phyloP scores from a whole-genome alignment of 2,329 filamentous ascomycete genomes.

The Penicillium sp. region DNA sequence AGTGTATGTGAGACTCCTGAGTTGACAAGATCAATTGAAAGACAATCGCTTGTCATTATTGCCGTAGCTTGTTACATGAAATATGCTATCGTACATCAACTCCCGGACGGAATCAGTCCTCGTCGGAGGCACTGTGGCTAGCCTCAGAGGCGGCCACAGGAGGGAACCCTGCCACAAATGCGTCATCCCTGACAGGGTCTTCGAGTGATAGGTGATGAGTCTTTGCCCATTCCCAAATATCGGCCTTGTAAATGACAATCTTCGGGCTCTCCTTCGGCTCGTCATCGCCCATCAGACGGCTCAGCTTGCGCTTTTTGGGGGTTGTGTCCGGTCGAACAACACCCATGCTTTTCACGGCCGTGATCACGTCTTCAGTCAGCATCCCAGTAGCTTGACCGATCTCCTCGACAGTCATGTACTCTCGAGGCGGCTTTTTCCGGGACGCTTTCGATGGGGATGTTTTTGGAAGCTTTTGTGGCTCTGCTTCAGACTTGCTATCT shows the following conservation, averaged over 20 bases:
- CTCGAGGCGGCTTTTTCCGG: slow-evolving; percentile 45
- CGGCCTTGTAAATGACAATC: slow-evolving; percentile 57
- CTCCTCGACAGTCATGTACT: slow-evolving; percentile 66
- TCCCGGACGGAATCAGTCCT: slow-evolving; percentile 9
- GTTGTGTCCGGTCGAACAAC: slow-evolving; percentile 58
- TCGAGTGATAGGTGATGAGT: slow-evolving; percentile 64
- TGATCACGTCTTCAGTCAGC: slow-evolving; percentile 77
- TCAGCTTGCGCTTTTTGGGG: slow-evolving; percentile 56
- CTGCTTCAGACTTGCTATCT: slow-evolving; percentile 29
- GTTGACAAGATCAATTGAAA: not conserved
- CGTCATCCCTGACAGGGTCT: slow-evolving; percentile 69
- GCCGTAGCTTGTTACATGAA: slow-evolving; percentile 6
- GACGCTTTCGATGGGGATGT: slow-evolving; percentile 34
- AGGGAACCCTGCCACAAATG: slow-evolving; percentile 71
- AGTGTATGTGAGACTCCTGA: not conserved
- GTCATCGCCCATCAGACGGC: slow-evolving; percentile 23
- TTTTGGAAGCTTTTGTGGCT: slow-evolving; percentile 28
- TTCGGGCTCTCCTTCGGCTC: slow-evolving; percentile 31
- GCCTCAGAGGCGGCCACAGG: slow-evolving; percentile 39
- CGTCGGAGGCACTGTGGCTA: slow-evolving; percentile 24
- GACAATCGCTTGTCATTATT: slow-evolving; percentile 5
- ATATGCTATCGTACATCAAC: slow-evolving; percentile 13
- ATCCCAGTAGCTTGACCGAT: slow-evolving; percentile 82
- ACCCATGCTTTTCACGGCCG: slow-evolving; percentile 77
- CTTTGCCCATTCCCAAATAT: slow-evolving; percentile 67